These are phyloP conservation scores for Zymoseptoria brevis DNA, from an alignment of 2,329 filamentous ascomycete species.

Conservation along the genomic window DNA sequence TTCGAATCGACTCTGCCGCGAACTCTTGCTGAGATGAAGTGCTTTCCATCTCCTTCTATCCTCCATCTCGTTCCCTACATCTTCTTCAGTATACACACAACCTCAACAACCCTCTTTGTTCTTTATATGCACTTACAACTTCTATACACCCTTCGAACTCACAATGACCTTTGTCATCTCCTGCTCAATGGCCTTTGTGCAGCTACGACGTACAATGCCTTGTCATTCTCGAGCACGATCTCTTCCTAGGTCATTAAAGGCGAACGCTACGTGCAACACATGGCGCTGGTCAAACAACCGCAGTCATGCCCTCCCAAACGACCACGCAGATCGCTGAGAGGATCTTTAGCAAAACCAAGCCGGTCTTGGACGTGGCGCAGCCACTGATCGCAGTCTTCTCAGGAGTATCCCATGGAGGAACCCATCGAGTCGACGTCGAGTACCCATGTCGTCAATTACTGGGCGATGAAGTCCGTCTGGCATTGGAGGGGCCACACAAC, in stretches of 20 bases:
- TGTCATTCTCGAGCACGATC: neutral
- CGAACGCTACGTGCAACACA: no score
- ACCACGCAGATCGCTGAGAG: neutral
- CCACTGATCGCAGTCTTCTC: neutral
- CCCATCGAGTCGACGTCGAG: neutral
- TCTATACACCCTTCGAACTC: neutral
- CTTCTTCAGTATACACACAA: neutral
- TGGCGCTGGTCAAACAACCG: neutral
- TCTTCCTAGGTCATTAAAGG: no score
- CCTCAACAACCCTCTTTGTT: neutral
- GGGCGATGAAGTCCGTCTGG: no score
- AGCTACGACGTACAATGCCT: neutral
- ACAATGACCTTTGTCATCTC: neutral
- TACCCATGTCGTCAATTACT: neutral
- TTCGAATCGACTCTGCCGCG: neutral
- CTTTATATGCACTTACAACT: neutral
- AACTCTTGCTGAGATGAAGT: neutral
- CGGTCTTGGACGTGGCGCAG: neutral
- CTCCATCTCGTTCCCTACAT: neutral
- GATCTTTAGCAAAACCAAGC: neutral
- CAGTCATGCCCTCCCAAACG: neutral
- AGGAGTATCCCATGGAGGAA: neutral
- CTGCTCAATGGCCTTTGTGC: neutral
- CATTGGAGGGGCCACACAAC: no score
- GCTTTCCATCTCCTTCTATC: neutral